A percentile compares a stretch with the other conserved stretches of the same genome.
Conservation (phyloP, 768 basidiomycete genomes). For the Kockovaella imperatae region DNA sequence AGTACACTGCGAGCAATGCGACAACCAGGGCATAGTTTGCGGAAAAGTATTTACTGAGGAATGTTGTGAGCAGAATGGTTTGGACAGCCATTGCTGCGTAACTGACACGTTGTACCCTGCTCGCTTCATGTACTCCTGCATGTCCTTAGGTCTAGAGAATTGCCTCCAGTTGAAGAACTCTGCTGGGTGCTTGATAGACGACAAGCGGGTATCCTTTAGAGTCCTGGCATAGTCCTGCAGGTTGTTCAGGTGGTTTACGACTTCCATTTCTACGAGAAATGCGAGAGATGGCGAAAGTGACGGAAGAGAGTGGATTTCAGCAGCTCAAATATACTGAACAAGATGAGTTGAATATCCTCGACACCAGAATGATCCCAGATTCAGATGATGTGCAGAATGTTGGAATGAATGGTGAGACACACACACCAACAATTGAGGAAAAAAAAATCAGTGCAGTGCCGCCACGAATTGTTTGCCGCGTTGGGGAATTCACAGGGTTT, state of each 20-base stretch:
- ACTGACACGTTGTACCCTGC: slow-evolving; percentile 37
- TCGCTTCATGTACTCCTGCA: slow-evolving; percentile 33
- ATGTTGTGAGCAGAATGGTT: no score
- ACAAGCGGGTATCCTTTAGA: slow-evolving; percentile 25
- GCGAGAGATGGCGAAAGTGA: neutral
- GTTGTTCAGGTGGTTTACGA: slow-evolving; percentile 22
- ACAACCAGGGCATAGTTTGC: slow-evolving; percentile 89
- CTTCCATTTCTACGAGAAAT: slow-evolving; percentile 26
- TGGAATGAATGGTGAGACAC: no score
- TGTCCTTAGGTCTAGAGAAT: slow-evolving; percentile 31
- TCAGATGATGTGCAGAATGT: no score
- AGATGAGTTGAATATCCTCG: no score
- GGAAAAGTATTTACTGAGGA: slow-evolving; percentile 56
- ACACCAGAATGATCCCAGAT: no score
- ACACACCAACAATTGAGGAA: no score
- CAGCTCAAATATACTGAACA: no score
- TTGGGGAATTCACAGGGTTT: no score
- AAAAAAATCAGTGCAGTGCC: no score
- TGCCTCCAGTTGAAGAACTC: slow-evolving; percentile 38
- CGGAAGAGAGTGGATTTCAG: neutral
- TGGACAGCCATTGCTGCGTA: neutral
- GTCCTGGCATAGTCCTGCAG: slow-evolving; percentile 28
- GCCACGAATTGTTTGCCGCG: no score
- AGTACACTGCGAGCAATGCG: slow-evolving; percentile 80
- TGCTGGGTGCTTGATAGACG: slow-evolving; percentile 26